Percentiles rank a stretch among this genome's conserved stretches.
Conservation (phyloP, 192 early-diverging fungal species). For the Backusella psychrophila region DNA sequence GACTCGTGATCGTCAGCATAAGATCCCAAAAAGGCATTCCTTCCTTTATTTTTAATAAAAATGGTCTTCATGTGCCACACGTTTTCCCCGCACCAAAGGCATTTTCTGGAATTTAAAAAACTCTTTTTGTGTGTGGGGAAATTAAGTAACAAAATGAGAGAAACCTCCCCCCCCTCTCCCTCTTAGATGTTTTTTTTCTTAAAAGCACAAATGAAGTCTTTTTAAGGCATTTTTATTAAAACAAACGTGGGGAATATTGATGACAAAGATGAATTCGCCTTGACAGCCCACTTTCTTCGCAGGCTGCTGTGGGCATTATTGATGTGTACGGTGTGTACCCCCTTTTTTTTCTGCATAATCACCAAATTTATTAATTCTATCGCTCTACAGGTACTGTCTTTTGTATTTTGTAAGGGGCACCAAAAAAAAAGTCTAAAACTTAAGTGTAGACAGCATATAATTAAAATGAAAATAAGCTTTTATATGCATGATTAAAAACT, state of each 20-base stretch:
- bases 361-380: background rate
- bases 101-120: constrained; percentile 2
- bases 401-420: background rate
- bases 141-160: background rate
- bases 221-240: background rate
- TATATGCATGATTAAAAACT: background rate
- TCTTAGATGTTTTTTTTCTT: background rate
- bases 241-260: constrained; percentile 1
- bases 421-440: background rate
- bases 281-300: background rate
- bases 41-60: background rate
- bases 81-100: background rate
- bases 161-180: background rate
- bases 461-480: background rate
- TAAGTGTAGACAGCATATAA: background rate
- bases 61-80: background rate
- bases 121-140: background rate
- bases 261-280: background rate
- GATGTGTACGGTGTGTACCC: background rate
- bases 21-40: background rate
- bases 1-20: background rate
- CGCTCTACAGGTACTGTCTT: background rate
- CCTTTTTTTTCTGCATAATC: background rate
- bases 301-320: background rate
- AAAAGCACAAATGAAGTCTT: background rate